These are phyloP conservation scores for Zygotorulaspora mrakii DNA, from an alignment of 1,139 yeast genomes.

Conservation along the genomic window DNA sequence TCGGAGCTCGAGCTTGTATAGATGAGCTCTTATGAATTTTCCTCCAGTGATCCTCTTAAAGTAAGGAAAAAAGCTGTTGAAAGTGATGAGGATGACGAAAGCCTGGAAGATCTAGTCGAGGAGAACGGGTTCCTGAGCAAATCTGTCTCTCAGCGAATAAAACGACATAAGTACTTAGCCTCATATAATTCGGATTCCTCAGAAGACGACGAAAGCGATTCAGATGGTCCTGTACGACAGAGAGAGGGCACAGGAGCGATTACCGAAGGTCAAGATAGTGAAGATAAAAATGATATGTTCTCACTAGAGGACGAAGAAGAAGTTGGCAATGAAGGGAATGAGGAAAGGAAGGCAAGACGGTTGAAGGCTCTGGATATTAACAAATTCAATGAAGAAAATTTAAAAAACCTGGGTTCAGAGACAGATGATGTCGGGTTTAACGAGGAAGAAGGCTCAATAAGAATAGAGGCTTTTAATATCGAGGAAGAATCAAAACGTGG, in stretches of 20 bases:
- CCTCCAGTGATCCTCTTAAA: neutral
- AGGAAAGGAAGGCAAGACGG: neutral
- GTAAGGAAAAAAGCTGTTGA: neutral
- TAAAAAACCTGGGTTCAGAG: constrained; percentile 4
- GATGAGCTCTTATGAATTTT: constrained; percentile 3
- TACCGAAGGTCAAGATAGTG: neutral
- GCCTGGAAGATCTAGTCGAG: neutral
- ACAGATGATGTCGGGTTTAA: constrained; percentile 5
- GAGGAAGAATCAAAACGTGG: constrained; percentile 26
- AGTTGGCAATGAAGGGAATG: neutral
- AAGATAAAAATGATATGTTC: constrained; percentile 13
- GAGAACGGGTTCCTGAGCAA: constrained; percentile 11
- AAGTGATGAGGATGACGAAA: neutral
- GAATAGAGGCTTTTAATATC: constrained; percentile 27
- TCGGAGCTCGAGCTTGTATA: neutral
- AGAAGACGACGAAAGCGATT: constrained; percentile 12
- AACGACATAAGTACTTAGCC: constrained; percentile 7
- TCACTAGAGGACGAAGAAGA: constrained; percentile 11
- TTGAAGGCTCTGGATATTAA: constrained; percentile 11
- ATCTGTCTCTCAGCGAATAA: constrained; percentile 5
- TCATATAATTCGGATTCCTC: constrained; percentile 15
- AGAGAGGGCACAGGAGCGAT: neutral
- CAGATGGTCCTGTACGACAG: constrained; percentile 1
- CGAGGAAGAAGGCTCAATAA: constrained; percentile 8
- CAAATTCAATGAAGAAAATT: constrained; percentile 13